A percentile compares a stretch with the other conserved stretches of the same genome.
phyloP scores from a whole-genome alignment of 495 filamentous ascomycete species.

The Trichoderma reesei region DNA sequence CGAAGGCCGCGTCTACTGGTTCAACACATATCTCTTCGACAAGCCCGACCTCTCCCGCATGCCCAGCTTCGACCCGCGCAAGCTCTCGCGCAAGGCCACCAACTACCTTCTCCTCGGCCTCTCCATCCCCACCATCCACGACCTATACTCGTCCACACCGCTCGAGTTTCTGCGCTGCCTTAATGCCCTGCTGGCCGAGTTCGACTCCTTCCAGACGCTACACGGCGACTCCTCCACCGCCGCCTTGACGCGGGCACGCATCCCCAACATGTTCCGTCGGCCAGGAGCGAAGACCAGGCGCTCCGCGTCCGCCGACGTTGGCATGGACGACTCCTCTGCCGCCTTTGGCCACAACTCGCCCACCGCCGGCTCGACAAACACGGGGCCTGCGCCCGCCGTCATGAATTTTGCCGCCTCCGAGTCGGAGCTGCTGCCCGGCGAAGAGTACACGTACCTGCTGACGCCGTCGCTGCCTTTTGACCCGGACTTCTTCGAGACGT shows the following conservation, averaged over 20 bases:
- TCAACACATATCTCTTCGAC: constrained; percentile 88
- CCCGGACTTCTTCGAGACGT: constrained; percentile 93
- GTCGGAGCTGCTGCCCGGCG: constrained; percentile 49
- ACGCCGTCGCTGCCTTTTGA: constrained; percentile 94
- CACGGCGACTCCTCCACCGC: constrained; percentile 67
- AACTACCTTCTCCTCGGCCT: constrained; percentile 90
- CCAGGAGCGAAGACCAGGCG: constrained; percentile 30
- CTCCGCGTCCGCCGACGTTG: constrained; percentile 16
- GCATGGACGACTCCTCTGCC: constrained; percentile 26
- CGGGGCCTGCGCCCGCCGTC: constrained; percentile 21
- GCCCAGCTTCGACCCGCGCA: constrained; percentile 74
- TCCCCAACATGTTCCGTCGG: constrained; percentile 85
- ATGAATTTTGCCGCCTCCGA: constrained; percentile 37
- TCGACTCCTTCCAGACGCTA: constrained; percentile 81
- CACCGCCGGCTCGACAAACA: constrained; percentile 30
- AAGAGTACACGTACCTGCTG: constrained; percentile 79
- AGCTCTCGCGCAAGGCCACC: constrained; percentile 74
- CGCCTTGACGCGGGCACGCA: constrained; percentile 63
- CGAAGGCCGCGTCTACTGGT: constrained; percentile 93
- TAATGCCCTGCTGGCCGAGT: constrained; percentile 79
- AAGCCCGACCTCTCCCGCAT: constrained; percentile 69
- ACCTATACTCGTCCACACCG: constrained; percentile 66
- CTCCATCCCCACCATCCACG: constrained; percentile 79
- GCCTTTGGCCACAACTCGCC: constrained; percentile 16
- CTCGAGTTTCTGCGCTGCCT: constrained; percentile 80